These are phyloP conservation scores for Pseudocercospora fuligena DNA, from an alignment of 2,329 filamentous ascomycete genomes.

Conservation along the genomic window DNA sequence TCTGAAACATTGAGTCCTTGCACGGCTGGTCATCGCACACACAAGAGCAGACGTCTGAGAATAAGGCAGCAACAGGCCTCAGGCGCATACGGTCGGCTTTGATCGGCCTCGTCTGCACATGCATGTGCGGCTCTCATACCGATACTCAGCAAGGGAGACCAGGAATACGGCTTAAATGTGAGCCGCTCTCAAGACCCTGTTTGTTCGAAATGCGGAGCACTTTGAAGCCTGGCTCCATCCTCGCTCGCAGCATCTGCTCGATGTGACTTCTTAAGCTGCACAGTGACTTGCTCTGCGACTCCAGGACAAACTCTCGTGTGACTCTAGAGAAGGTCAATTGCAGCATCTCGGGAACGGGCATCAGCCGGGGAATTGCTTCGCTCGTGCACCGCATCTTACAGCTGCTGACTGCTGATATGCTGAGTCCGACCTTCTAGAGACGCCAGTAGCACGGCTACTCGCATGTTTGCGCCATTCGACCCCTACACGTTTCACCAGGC, in stretches of 20 bases:
- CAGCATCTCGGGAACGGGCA: constrained; percentile 19
- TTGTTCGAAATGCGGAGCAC: neutral
- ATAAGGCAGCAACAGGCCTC: neutral
- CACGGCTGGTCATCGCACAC: neutral
- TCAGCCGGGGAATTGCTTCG: constrained; percentile 15
- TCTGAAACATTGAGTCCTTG: neutral
- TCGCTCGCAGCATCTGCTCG: neutral
- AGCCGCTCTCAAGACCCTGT: neutral
- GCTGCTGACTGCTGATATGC: constrained; percentile 9
- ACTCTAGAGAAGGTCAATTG: constrained; percentile 19
- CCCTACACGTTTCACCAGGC: neutral
- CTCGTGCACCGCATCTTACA: constrained; percentile 17
- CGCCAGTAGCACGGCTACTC: constrained; percentile 9
- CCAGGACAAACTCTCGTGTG: constrained; percentile 12
- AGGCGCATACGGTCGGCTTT: neutral
- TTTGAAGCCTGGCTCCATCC: neutral
- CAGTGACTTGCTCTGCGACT: too few species aligned
- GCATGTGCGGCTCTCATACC: too few species aligned
- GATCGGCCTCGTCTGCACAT: neutral
- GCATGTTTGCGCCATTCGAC: constrained; percentile 18
- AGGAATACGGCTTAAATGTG: neutral
- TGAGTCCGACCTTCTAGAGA: neutral
- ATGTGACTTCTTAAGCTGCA: neutral
- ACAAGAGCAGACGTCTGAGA: neutral
- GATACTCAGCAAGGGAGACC: neutral